phyloP scores from a whole-genome alignment of 768 basidiomycete genomes.

The Suillus ampliporus region DNA sequence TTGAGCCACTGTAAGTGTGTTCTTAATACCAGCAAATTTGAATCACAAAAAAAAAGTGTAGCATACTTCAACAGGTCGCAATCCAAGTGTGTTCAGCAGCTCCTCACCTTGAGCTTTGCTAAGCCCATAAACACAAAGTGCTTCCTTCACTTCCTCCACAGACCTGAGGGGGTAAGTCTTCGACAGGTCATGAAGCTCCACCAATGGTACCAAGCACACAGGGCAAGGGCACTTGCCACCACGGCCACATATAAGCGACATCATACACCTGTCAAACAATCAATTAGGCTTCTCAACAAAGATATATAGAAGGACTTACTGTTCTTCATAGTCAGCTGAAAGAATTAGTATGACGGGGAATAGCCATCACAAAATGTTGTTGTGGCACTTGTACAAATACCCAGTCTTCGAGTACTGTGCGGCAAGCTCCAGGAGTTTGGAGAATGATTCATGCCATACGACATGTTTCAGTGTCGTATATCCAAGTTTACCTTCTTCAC shows the following conservation, averaged over 20 bases:
- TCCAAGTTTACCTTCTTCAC: slow-evolving; percentile 33
- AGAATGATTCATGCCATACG: slow-evolving; percentile 46
- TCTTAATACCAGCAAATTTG: background rate
- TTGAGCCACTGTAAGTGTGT: too few species aligned
- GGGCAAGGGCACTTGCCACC: slow-evolving; percentile 42
- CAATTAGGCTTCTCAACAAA: background rate
- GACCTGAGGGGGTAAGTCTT: slow-evolving; percentile 23
- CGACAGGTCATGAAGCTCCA: slow-evolving; percentile 29
- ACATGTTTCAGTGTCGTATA: slow-evolving; percentile 40
- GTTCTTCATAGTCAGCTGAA: slow-evolving; percentile 51
- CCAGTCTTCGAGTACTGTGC: slow-evolving; percentile 26
- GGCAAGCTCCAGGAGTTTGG: slow-evolving; percentile 35
- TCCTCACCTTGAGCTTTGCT: slow-evolving; percentile 24
- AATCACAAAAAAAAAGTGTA: slow-evolving; percentile 4
- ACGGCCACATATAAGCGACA: slow-evolving; percentile 42
- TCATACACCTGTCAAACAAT: slow-evolving; percentile 37
- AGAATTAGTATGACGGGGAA: slow-evolving; percentile 46
- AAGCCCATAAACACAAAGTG: slow-evolving; percentile 1
- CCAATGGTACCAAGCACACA: slow-evolving; percentile 40
- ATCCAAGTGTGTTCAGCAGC: slow-evolving; percentile 24
- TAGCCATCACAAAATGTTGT: slow-evolving; percentile 31
- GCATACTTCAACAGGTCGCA: slow-evolving; percentile 24
- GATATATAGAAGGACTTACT: slow-evolving; percentile 36
- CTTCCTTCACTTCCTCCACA: slow-evolving; percentile 16
- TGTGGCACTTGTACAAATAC: slow-evolving; percentile 29